A percentile compares a stretch with the other conserved stretches of the same genome.
phyloP scores from a whole-genome alignment of 192 early-diverging fungal genomes.

The Coemansia sp. region DNA sequence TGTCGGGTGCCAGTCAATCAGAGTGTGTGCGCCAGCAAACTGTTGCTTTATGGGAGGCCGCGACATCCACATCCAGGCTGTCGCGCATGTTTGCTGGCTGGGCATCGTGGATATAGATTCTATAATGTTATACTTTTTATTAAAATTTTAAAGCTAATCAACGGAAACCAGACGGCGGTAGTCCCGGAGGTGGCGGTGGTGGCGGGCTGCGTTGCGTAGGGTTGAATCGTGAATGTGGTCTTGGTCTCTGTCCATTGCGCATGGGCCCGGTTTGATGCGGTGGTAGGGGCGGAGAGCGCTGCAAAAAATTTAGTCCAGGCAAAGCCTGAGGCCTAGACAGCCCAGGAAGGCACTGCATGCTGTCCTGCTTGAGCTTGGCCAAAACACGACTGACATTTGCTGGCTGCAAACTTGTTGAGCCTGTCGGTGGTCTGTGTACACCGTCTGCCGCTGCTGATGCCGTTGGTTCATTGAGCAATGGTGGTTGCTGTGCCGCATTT shows the following conservation, averaged over 20 bases:
- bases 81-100: constrained; percentile 42
- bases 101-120: constrained; percentile 37
- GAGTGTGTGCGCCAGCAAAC: constrained; percentile 20
- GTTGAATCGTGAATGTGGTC: constrained; percentile 37
- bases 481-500: not conserved
- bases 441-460: not conserved
- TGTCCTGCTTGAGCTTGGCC: constrained; percentile 41
- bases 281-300: constrained; percentile 10
- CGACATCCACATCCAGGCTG: constrained; percentile 19
- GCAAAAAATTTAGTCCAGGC: not conserved
- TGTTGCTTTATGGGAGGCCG: constrained; percentile 22
- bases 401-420: constrained; percentile 32
- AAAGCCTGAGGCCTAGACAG: constrained; percentile 7
- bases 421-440: not conserved
- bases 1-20: not conserved
- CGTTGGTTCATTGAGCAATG: not conserved
- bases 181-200: constrained; percentile 9
- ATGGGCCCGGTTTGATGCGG: constrained; percentile 16
- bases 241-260: constrained; percentile 15
- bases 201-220: constrained; percentile 32
- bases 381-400: constrained; percentile 35
- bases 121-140: not conserved
- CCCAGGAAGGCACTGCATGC: constrained; percentile 19
- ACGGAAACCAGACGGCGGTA: not conserved
- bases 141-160: not conserved